Conservation (phyloP, 257 asterid species). For the Rhazya stricta region DNA sequence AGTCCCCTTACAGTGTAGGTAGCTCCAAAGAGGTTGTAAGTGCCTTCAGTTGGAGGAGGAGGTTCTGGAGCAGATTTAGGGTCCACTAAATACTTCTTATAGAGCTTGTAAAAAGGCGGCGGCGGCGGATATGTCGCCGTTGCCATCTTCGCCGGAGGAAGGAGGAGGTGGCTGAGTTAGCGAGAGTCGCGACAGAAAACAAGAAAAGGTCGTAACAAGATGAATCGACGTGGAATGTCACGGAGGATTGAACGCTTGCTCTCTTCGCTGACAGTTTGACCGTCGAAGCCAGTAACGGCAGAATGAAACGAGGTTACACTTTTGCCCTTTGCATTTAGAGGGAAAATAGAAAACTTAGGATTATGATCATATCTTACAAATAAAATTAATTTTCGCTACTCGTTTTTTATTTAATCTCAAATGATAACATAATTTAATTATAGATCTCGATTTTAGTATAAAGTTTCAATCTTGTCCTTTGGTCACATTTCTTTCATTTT, state of each 20-base stretch:
- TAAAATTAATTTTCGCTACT: too few relatives aligned
- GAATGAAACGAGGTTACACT: too few relatives aligned
- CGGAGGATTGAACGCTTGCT: not conserved
- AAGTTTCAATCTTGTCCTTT: too few relatives aligned
- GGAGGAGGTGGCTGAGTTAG: not conserved
- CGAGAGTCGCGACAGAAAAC: not conserved
- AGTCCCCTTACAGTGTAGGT: constrained; percentile 51
- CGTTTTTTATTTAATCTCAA: too few relatives aligned
- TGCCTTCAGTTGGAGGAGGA: constrained; percentile 74
- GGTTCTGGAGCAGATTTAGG: constrained; percentile 80
- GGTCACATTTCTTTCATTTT: too few relatives aligned
- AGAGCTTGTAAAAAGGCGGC: constrained; percentile 78
- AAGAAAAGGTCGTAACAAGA: not conserved
- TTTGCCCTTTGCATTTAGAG: too few relatives aligned
- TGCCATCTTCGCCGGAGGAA: constrained; percentile 40
- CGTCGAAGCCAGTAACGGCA: too few relatives aligned
- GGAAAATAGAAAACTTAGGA: too few relatives aligned
- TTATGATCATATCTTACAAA: too few relatives aligned
- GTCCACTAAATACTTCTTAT: constrained; percentile 58
- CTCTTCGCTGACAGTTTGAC: too few relatives aligned
- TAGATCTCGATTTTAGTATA: too few relatives aligned
- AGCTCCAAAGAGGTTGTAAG: constrained; percentile 72
- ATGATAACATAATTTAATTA: too few relatives aligned
- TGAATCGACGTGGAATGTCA: not conserved
- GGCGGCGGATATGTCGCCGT: constrained; percentile 97